phyloP scores from a whole-genome alignment of 352 stramenopile species.

The Thalassiosira ordinaria region DNA sequence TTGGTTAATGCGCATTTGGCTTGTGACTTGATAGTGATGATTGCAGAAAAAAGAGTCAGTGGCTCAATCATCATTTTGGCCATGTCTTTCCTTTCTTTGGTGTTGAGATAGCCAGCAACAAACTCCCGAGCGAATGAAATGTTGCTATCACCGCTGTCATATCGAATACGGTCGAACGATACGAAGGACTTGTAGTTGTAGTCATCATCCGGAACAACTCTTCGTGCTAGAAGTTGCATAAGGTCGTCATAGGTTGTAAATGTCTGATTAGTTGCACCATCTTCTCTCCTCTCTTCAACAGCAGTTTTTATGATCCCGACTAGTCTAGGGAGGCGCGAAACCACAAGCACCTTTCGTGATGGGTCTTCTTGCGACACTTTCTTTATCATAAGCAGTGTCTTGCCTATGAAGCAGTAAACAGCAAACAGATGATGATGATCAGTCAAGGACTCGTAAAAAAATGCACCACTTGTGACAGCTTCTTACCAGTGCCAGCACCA shows the following conservation, averaged over 20 bases:
- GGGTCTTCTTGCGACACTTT: conserved; percentile 37
- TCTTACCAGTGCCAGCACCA: conserved; percentile 34
- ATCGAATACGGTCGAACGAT: conserved; percentile 31
- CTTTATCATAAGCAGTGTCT: conserved; percentile 32
- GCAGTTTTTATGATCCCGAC: conserved; percentile 42
- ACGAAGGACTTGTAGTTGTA: conserved; percentile 26
- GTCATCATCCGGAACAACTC: conserved; percentile 41
- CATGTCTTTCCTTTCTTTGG: conserved; percentile 26
- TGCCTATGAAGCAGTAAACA: background rate
- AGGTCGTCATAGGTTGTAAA: conserved; percentile 48
- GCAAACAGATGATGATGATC: too few species aligned
- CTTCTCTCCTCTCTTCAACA: conserved; percentile 29
- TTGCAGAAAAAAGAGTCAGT: conserved; percentile 37
- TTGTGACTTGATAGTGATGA: conserved; percentile 39
- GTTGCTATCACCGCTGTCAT: conserved; percentile 24
- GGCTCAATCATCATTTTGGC: conserved; percentile 11
- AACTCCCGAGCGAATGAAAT: conserved; percentile 38
- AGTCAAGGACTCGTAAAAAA: too few species aligned
- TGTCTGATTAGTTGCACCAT: conserved; percentile 10
- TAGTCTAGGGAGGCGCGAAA: conserved; percentile 31
- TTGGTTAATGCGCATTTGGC: conserved; percentile 33
- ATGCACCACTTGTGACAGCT: too few species aligned
- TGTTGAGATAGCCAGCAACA: conserved; percentile 16
- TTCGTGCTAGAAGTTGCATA: conserved; percentile 19
- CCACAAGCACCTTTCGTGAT: conserved; percentile 15